A percentile compares a stretch with the other conserved stretches of the same genome.
phyloP scores from a whole-genome alignment of 2,329 filamentous ascomycete genomes.

The Samsoniella hepiali region DNA sequence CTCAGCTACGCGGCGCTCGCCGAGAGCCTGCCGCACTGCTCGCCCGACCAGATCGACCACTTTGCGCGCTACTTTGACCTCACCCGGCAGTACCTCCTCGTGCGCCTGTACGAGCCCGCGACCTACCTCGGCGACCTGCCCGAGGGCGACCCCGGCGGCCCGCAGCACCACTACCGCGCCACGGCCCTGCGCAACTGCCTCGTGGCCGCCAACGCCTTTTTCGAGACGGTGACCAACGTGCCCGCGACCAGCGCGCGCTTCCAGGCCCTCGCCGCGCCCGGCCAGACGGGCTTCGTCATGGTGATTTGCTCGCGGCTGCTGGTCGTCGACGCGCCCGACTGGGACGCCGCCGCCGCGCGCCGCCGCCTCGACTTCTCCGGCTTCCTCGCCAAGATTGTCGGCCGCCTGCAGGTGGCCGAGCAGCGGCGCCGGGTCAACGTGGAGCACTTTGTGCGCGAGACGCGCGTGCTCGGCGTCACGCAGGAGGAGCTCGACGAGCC shows the following conservation, averaged over 20 bases:
- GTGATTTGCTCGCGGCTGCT: constrained; percentile 29
- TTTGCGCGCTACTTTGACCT: constrained; percentile 29
- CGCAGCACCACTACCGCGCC: constrained; percentile 27
- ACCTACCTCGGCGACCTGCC: constrained; percentile 30
- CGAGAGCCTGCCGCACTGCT: constrained; percentile 16
- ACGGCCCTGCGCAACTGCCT: constrained; percentile 37
- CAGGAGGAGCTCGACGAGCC: constrained; percentile 24
- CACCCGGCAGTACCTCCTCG: constrained; percentile 35
- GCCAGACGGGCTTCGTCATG: constrained; percentile 29
- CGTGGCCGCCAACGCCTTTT: constrained; percentile 33
- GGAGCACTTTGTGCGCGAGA: constrained; percentile 19
- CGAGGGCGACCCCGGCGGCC: constrained; percentile 19
- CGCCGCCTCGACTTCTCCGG: constrained; percentile 15
- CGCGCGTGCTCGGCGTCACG: constrained; percentile 19
- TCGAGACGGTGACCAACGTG: constrained; percentile 30
- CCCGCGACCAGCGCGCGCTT: constrained; percentile 27
- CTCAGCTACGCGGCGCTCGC: constrained; percentile 26
- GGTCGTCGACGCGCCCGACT: constrained; percentile 17
- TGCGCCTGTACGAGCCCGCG: constrained; percentile 39
- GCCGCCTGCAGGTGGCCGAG: constrained; percentile 19
- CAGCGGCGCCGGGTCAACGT: constrained; percentile 19
- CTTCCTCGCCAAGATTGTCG: constrained; percentile 18
- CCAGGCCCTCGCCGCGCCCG: constrained; percentile 25
- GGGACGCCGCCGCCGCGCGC: constrained; percentile 14
- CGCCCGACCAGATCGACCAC: constrained; percentile 18